Percentiles rank a stretch among this genome's conserved stretches.
Conservation (phyloP, 2,329 filamentous ascomycete genomes). For the Drechslerella dactyloides region DNA sequence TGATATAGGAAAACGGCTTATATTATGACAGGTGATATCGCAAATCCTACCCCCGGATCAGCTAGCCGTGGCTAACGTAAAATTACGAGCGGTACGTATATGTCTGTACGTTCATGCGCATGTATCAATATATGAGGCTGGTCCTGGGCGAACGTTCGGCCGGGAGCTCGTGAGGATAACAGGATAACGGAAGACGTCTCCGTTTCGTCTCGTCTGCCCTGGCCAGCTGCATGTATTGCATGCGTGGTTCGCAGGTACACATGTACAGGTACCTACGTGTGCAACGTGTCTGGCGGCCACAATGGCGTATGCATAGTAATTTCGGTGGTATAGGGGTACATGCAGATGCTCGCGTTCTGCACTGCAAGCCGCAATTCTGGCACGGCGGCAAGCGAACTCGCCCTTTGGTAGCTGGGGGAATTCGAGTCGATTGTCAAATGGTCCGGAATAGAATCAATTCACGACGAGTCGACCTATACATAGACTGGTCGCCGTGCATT, state of each 20-base stretch:
- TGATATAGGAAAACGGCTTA: background rate
- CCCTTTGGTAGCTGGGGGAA: background rate
- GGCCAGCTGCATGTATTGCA: background rate
- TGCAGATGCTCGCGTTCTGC: background rate
- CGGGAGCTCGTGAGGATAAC: background rate
- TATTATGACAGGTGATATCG: background rate
- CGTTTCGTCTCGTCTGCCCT: background rate
- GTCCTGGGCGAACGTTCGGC: background rate
- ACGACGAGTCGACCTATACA: too few species aligned
- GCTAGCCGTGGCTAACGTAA: too few species aligned
- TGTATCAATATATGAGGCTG: background rate
- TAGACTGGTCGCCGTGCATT: too few species aligned
- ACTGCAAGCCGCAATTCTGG: background rate
- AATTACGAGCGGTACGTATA: too few species aligned
- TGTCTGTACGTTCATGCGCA: background rate
- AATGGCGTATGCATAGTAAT: conserved; percentile 5
- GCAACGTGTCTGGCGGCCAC: background rate
- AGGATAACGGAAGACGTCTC: conserved; percentile 7
- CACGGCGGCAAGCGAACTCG: conserved; percentile 4
- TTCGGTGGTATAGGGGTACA: background rate
- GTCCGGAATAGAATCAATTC: too few species aligned
- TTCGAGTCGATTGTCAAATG: too few species aligned
- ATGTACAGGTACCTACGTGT: conserved; percentile 6
- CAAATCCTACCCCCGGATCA: background rate
- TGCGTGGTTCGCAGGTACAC: background rate